Percentiles rank a stretch among this genome's conserved stretches.
phyloP scores from a whole-genome alignment of 2,329 filamentous ascomycete species.

The Penicillium sp. region DNA sequence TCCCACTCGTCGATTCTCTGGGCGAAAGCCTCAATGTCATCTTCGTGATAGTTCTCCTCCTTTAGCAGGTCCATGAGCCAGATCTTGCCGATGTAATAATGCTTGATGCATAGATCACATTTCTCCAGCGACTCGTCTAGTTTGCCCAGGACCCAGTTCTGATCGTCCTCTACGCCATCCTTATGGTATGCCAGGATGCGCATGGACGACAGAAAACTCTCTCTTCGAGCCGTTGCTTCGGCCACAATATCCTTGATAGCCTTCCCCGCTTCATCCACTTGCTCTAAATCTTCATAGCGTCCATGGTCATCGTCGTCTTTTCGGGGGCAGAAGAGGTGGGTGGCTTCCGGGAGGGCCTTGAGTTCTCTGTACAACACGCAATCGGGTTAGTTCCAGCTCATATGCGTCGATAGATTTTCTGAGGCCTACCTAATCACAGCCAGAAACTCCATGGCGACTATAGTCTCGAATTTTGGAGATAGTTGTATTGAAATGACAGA shows the following conservation, averaged over 20 bases:
- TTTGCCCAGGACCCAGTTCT: constrained; percentile 58
- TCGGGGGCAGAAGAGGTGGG: constrained; percentile 69
- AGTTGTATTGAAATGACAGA: constrained; percentile 8
- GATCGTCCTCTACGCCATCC: constrained; percentile 60
- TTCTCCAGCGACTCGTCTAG: constrained; percentile 60
- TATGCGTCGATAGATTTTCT: neutral
- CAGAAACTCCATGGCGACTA: constrained; percentile 42
- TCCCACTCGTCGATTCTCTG: constrained; percentile 61
- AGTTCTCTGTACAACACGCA: constrained; percentile 37
- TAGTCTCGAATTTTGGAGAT: constrained; percentile 11
- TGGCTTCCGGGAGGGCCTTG: constrained; percentile 46
- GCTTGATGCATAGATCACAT: constrained; percentile 70
- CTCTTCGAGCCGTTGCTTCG: constrained; percentile 57
- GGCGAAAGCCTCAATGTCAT: constrained; percentile 52
- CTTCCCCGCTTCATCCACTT: constrained; percentile 48
- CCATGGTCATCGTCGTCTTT: constrained; percentile 61
- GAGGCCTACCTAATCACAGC: constrained; percentile 42
- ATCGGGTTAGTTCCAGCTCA: constrained; percentile 11
- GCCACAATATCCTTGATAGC: constrained; percentile 49
- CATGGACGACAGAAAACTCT: constrained; percentile 66
- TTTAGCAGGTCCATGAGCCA: constrained; percentile 62
- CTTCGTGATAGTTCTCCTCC: constrained; percentile 57
- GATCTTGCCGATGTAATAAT: constrained; percentile 70
- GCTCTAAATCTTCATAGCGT: constrained; percentile 60
- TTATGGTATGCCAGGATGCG: constrained; percentile 67